A percentile compares a stretch with the other conserved stretches of the same genome.
These are phyloP conservation scores for Davidsoniella neocaledoniae DNA, from an alignment of 2,329 filamentous ascomycete species.

Conservation along the genomic window DNA sequence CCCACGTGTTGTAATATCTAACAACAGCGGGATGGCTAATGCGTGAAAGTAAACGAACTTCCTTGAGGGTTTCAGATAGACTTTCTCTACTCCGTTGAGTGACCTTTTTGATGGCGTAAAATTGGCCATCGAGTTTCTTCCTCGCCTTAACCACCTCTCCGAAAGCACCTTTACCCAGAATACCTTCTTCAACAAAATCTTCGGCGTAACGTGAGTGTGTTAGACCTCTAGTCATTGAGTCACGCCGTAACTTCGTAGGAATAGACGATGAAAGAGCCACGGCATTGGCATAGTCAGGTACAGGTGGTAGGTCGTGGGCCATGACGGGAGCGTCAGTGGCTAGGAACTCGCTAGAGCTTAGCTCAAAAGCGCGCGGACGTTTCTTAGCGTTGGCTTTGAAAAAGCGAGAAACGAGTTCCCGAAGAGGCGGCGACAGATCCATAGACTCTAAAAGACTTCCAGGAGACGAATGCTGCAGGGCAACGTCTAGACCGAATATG, in stretches of 20 bases:
- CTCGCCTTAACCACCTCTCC: conserved; percentile 91
- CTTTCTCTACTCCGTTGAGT: conserved; percentile 56
- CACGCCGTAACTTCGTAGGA: conserved; percentile 37
- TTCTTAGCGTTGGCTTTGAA: conserved; percentile 77
- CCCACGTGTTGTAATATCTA: conserved; percentile 90
- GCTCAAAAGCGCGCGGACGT: conserved; percentile 63
- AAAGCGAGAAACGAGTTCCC: conserved; percentile 66
- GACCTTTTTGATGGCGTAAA: conserved; percentile 96
- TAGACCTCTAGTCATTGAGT: conserved; percentile 38
- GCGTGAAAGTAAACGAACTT: conserved; percentile 78
- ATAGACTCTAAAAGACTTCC: conserved; percentile 54
- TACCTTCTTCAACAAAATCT: conserved; percentile 81
- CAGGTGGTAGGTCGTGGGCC: conserved; percentile 26
- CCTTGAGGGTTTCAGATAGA: conserved; percentile 66
- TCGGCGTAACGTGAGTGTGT: conserved; percentile 56
- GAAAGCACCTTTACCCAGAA: conserved; percentile 84
- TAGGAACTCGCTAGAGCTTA: conserved; percentile 47
- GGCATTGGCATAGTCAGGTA: conserved; percentile 12
- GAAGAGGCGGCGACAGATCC: conserved; percentile 54
- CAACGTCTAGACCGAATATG: conserved; percentile 69
- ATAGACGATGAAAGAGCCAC: conserved; percentile 20
- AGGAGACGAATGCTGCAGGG: conserved; percentile 65
- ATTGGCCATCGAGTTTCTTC: conserved; percentile 81
- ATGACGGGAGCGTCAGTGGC: conserved; percentile 47
- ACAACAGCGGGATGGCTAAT: conserved; percentile 78